Conservation (phyloP, 2,329 filamentous ascomycete genomes). For the Stagonosporopsis chrysanthemi region DNA sequence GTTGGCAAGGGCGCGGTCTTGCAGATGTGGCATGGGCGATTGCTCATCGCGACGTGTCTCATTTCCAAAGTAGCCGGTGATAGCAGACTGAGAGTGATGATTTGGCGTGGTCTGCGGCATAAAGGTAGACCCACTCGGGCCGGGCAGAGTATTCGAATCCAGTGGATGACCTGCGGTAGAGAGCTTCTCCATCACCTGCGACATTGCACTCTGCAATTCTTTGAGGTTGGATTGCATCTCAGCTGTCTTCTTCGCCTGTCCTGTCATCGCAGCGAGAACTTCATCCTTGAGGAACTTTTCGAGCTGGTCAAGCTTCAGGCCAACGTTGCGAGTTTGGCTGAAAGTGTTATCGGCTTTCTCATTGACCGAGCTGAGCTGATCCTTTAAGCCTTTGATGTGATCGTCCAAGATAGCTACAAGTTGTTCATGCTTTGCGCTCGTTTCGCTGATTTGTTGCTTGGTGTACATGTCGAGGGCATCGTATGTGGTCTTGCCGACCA, state of each 20-base stretch:
- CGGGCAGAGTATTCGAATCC: slow-evolving; percentile 5
- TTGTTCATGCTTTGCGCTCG: slow-evolving; percentile 31
- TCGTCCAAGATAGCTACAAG: slow-evolving; percentile 29
- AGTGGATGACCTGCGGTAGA: slow-evolving; percentile 17
- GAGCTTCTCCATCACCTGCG: slow-evolving; percentile 29
- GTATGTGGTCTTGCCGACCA: slow-evolving; percentile 38
- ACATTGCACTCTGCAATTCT: slow-evolving; percentile 35
- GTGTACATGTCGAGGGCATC: slow-evolving; percentile 31
- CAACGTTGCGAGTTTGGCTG: slow-evolving; percentile 30
- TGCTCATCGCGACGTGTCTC: slow-evolving; percentile 23
- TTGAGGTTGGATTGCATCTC: slow-evolving; percentile 37
- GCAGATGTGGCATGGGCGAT: slow-evolving; percentile 20
- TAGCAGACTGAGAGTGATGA: slow-evolving; percentile 37
- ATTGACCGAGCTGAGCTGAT: slow-evolving; percentile 33
- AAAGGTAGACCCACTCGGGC: slow-evolving; percentile 6
- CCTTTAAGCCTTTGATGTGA: slow-evolving; percentile 36
- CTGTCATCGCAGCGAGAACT: slow-evolving; percentile 31
- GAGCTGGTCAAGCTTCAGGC: slow-evolving; percentile 37
- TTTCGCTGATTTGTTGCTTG: slow-evolving; percentile 19
- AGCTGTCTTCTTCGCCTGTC: slow-evolving; percentile 35
- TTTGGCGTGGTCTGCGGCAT: slow-evolving; percentile 13
- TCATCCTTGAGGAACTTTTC: slow-evolving; percentile 36
- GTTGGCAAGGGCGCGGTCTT: slow-evolving; percentile 19
- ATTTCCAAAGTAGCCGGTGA: slow-evolving; percentile 29
- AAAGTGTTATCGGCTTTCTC: slow-evolving; percentile 30